phyloP scores from a whole-genome alignment of 176 grass and related monocot species.

The Tillandsia fasciculata region DNA sequence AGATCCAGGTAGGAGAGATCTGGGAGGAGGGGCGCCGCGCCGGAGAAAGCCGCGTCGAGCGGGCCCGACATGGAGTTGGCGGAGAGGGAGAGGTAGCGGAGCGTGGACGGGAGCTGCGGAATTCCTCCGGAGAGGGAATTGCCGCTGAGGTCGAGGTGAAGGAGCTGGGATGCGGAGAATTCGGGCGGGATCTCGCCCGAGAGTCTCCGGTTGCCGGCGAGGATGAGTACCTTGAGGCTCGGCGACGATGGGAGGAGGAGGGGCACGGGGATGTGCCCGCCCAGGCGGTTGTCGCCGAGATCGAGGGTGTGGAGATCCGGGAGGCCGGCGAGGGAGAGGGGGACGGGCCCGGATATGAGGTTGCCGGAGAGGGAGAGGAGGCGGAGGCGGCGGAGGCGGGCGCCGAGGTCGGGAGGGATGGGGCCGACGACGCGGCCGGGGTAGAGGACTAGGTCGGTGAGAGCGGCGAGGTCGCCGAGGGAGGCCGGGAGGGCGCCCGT shows the following conservation, averaged over 20 bases:
- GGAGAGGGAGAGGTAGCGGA: constrained; percentile 55
- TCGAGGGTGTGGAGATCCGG: constrained; percentile 84
- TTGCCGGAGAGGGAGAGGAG: constrained; percentile 60
- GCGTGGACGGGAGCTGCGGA: constrained; percentile 31
- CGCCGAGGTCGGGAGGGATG: constrained; percentile 35
- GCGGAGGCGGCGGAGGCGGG: constrained; percentile 42
- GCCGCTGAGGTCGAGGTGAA: constrained; percentile 62
- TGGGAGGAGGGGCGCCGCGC: constrained; percentile 15
- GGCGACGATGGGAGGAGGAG: constrained; percentile 45
- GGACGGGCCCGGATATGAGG: constrained; percentile 39
- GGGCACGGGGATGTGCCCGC: constrained; percentile 27
- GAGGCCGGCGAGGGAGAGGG: constrained; percentile 39
- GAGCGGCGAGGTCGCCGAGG: constrained; percentile 43
- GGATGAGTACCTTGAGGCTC: constrained; percentile 61
- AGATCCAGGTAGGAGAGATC: constrained; percentile 62
- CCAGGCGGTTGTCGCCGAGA: constrained; percentile 63
- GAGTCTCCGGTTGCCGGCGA: constrained; percentile 57
- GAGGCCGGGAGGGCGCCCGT: constrained; percentile 43
- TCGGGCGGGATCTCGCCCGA: constrained; percentile 35
- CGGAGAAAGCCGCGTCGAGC: constrained; percentile 34
- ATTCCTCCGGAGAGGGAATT: constrained; percentile 43
- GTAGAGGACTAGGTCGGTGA: constrained; percentile 66
- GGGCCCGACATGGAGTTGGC: constrained; percentile 44
- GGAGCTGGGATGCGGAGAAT: constrained; percentile 32
- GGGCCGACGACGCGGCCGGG: constrained; percentile 42